Conservation (phyloP, 148 eudicot genomes). For the Vaccinium darrowii region DNA sequence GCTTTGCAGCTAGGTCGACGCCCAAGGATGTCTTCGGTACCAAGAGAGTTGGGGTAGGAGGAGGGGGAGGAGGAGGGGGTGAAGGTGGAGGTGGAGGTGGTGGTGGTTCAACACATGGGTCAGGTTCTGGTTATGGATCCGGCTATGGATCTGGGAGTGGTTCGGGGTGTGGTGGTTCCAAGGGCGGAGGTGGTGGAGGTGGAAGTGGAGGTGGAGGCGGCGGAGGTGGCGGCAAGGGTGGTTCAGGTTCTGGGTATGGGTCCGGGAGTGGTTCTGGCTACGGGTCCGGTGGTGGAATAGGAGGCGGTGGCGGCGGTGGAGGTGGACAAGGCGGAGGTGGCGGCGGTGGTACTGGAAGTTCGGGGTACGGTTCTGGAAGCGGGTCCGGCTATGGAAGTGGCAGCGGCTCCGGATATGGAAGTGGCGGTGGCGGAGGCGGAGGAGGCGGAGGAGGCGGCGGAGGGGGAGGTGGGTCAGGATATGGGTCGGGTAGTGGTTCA, state of each 20-base stretch:
- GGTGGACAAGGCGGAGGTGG: conserved; percentile 23
- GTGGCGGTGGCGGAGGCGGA: conserved; percentile 22
- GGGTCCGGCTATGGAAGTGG: conserved; percentile 30
- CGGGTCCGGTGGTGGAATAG: conserved; percentile 21
- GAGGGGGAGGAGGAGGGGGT: conserved; percentile 5
- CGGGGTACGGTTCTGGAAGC: conserved; percentile 21
- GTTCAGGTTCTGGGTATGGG: conserved; percentile 22
- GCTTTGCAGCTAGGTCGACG: conserved; percentile 27
- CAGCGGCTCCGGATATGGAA: conserved; percentile 32
- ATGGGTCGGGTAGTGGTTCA: conserved; percentile 26
- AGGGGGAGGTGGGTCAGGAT: conserved; percentile 13
- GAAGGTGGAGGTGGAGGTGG: conserved; percentile 25
- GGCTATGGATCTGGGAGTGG: conserved; percentile 23
- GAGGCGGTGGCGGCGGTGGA: conserved; percentile 13
- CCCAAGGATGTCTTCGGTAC: conserved; percentile 14
- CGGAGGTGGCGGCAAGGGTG: not conserved
- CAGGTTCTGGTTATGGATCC: not conserved
- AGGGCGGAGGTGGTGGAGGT: conserved; percentile 26
- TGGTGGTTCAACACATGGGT: not conserved
- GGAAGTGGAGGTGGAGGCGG: conserved; percentile 14
- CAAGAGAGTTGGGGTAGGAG: conserved; percentile 21
- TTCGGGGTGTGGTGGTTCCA: conserved; percentile 32
- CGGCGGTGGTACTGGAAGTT: conserved; percentile 16
- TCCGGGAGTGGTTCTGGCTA: conserved; percentile 20
- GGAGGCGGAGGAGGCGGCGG: conserved; percentile 22